phyloP scores from a whole-genome alignment of 768 basidiomycete species.

The Clavaria fumosa region DNA sequence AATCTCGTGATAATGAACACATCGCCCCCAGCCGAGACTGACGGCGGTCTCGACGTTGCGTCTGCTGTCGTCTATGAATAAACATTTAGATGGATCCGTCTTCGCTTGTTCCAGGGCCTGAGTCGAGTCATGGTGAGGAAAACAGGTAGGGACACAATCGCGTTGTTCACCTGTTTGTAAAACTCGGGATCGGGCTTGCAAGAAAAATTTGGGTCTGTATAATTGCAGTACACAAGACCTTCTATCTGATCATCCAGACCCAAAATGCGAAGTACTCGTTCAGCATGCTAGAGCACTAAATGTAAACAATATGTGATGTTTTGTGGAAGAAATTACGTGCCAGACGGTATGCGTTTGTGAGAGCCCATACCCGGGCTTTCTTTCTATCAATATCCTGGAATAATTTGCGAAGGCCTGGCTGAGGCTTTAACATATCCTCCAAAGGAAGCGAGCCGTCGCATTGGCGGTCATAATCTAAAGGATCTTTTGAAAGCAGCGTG shows the following conservation, averaged over 20 bases:
- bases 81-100: conserved; percentile 51
- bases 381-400: conserved; percentile 66
- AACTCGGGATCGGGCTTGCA: conserved; percentile 74
- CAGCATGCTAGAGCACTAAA: conserved; percentile 45
- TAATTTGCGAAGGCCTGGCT: conserved; percentile 45
- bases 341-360: conserved; percentile 71
- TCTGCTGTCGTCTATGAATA: conserved; percentile 69
- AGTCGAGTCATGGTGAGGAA: conserved; percentile 3
- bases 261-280: conserved; percentile 63
- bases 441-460: conserved; percentile 77
- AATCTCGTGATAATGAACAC: conserved; percentile 64
- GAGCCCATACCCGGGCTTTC: conserved; percentile 68
- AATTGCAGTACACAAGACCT: conserved; percentile 70
- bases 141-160: conserved; percentile 2
- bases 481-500: conserved; percentile 27
- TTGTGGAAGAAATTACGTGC: conserved; percentile 24
- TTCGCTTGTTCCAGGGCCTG: conserved; percentile 55
- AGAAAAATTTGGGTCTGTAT: conserved; percentile 43
- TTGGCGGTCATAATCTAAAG: conserved; percentile 68
- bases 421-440: conserved; percentile 59
- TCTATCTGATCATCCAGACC: conserved; percentile 58
- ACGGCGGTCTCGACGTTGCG: conserved; percentile 54
- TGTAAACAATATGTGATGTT: conserved; percentile 6
- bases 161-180: conserved; percentile 36
- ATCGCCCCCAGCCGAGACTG: conserved; percentile 52